Evolutionary conservation across 163 green algal species (phyloP).

Genomic region (Chlorella variabilis): DNA sequence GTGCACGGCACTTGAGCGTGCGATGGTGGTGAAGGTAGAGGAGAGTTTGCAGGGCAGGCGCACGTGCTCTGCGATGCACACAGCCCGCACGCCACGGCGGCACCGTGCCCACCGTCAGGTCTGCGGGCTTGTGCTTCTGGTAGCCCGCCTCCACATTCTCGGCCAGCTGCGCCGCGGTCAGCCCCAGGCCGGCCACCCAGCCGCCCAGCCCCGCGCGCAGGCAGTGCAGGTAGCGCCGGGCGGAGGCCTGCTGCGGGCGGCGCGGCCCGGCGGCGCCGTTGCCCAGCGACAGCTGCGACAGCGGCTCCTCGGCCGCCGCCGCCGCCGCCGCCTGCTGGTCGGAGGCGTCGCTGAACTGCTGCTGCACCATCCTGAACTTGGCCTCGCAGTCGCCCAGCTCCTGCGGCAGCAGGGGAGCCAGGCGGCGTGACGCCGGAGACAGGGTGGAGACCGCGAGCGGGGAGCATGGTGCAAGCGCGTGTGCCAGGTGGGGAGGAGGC

Average conservation of each 20-base stretch:
- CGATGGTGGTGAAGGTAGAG: too few species aligned
- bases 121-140: conserved; percentile 52
- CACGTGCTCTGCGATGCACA: too few species aligned
- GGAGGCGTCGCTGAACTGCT: not conserved
- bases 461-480: too few species aligned
- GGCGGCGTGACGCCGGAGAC: not conserved
- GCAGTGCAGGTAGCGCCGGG: conserved; percentile 8
- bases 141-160: conserved; percentile 65
- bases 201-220: conserved; percentile 38
- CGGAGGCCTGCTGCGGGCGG: conserved; percentile 1
- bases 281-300: conserved; percentile 30
- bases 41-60: too few species aligned
- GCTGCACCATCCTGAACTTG: conserved; percentile 60
- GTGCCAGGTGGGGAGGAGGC: too few species aligned
- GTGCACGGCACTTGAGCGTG: too few species aligned
- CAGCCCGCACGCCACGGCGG: not conserved
- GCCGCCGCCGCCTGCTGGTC: not conserved
- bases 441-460: too few species aligned
- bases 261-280: not conserved
- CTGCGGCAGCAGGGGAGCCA: not conserved
- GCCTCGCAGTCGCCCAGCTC: conserved; percentile 71
- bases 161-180: conserved; percentile 63
- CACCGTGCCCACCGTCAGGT: conserved; percentile 29
- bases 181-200: conserved; percentile 51
- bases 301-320: not conserved